phyloP scores from a whole-genome alignment of 805 yeast genomes.

The Kazachstania psychrophila region DNA sequence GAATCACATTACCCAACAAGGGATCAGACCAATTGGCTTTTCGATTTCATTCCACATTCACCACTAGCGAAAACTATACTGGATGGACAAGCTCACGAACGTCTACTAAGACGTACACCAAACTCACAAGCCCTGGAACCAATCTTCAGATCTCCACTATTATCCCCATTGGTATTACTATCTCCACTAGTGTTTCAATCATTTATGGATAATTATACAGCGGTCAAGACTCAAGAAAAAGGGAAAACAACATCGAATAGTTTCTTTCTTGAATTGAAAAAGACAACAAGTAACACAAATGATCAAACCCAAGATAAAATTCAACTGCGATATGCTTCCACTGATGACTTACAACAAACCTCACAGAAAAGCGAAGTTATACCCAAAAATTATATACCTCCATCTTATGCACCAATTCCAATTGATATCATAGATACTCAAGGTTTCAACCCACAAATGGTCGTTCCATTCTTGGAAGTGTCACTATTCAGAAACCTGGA shows the following conservation, averaged over 20 bases:
- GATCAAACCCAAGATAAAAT: not conserved
- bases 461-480: constrained; percentile 69
- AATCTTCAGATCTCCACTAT: constrained; percentile 25
- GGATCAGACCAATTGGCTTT: constrained; percentile 48
- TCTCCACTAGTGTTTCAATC: constrained; percentile 34
- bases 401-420: constrained; percentile 48
- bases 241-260: constrained; percentile 12
- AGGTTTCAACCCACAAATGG: constrained; percentile 52
- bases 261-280: constrained; percentile 5
- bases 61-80: constrained; percentile 34
- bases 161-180: constrained; percentile 26
- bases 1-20: constrained; percentile 73
- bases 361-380: constrained; percentile 3
- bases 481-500: constrained; percentile 56
- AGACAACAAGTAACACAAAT: not conserved
- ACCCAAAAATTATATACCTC: constrained; percentile 35
- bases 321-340: not conserved
- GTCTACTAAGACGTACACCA: constrained; percentile 31
- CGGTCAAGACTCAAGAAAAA: constrained; percentile 11
- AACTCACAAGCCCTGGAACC: constrained; percentile 22
- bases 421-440: constrained; percentile 71
- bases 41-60: constrained; percentile 42
- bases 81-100: constrained; percentile 39
- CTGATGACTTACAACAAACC: not conserved
- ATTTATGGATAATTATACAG: constrained; percentile 20